These are phyloP conservation scores for Terana coerulea DNA, from an alignment of 768 basidiomycete genomes.

Conservation along the genomic window DNA sequence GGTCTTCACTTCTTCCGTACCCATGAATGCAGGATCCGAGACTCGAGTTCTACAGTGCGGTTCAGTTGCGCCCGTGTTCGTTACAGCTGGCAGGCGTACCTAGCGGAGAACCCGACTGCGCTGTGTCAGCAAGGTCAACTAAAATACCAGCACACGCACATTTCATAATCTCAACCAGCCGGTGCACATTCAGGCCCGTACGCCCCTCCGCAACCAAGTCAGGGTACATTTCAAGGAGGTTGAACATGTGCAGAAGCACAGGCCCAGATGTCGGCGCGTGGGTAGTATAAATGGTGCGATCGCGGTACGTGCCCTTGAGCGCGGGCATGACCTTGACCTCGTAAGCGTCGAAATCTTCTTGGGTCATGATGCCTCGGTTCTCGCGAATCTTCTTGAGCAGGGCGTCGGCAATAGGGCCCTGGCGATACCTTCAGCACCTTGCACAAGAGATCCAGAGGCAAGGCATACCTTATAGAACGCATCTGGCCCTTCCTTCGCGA, in stretches of 20 bases:
- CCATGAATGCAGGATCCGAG: conserved; percentile 71
- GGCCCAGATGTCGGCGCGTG: conserved; percentile 86
- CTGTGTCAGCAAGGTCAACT: not conserved
- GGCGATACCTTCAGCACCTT: not conserved
- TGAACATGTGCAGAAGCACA: conserved; percentile 89
- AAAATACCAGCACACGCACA: conserved; percentile 39
- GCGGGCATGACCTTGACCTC: conserved; percentile 66
- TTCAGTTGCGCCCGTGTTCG: not conserved
- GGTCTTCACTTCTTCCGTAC: conserved; percentile 39
- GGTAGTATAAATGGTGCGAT: conserved; percentile 78
- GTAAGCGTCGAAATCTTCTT: conserved; percentile 72
- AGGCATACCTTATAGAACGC: conserved; percentile 73
- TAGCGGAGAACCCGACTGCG: conserved; percentile 61
- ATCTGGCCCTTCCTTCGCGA: conserved; percentile 73
- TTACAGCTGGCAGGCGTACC: conserved; percentile 28
- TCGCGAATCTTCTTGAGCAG: conserved; percentile 65
- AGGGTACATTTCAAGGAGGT: conserved; percentile 76
- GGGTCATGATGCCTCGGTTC: conserved; percentile 78
- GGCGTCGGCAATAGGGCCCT: conserved; percentile 81
- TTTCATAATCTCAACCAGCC: conserved; percentile 82
- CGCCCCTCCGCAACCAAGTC: conserved; percentile 42
- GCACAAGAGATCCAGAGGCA: not conserved
- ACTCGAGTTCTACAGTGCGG: conserved; percentile 62
- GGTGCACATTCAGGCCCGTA: conserved; percentile 68
- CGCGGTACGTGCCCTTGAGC: conserved; percentile 72